Evolutionary conservation across 1,284 basidiomycete genomes (phyloP), one percentile per base, ranked within the genome.

Genomic region (Sporisorium sorghi): DNA sequence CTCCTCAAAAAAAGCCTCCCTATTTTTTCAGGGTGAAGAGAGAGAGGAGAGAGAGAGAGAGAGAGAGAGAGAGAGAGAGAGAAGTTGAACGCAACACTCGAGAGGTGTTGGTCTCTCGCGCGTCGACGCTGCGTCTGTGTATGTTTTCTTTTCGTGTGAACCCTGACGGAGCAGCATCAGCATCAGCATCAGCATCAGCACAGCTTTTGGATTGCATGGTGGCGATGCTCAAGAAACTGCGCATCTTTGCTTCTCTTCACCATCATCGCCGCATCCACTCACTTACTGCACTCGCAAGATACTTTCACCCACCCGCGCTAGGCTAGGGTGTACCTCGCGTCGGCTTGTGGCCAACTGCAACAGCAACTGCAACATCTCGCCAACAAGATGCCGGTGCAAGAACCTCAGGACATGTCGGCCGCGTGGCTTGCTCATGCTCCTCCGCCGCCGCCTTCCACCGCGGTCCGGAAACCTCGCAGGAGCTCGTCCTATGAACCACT

Each of bases 351-450:
- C 28, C 19, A 42, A 40, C 47, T 19, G 28, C 47, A 23, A 28
- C 10, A 39, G 19, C 19, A 17, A 24, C 33, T 10, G n/a, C 32
- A 8, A 10, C 21, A 3, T 26, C 37, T 24, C 11, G 26, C 24
- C 14, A 30, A 26, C 44, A 57, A 32, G 39, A 72, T 72, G 69
- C 55, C 69, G 15, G 63, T 72, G 10, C 69, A 72, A 19, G 70
- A 63, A 12, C 23, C 61, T 12, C 44, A 53, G 19, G 73, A 75
- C 60, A 70, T 75, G 67, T 67, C 73, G 39, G 63, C 76, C 43
- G 73, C 73, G 21, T 79, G 77, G 77, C 70, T 78, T 28, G 76
- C 77, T 5, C 73, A 76, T 42, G 77, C 77, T 4, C 77, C 77
- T 14, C 73, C 77, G 23, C 77, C 77, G 23, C 77, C 77, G 28